Conservation (phyloP, 2,329 filamentous ascomycete genomes). For the Thielaviopsis musarum region DNA sequence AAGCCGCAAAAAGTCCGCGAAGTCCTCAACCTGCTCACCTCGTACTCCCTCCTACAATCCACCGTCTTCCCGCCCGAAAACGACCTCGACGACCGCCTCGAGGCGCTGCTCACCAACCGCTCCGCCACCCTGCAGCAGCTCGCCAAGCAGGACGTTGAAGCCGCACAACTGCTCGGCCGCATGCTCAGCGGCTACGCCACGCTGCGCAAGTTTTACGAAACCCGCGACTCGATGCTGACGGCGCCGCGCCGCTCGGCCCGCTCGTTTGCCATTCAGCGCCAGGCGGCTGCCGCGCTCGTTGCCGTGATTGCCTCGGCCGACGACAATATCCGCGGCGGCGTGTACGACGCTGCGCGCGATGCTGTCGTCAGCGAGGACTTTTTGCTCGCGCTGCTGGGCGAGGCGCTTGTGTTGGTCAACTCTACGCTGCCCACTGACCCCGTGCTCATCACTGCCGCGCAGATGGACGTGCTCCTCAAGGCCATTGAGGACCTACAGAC, state of each 20-base stretch:
- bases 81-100: slow-evolving; percentile 59
- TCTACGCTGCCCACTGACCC: slow-evolving; percentile 14
- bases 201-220: slow-evolving; percentile 73
- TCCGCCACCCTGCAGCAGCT: slow-evolving; percentile 54
- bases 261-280: slow-evolving; percentile 44
- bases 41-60: slow-evolving; percentile 74
- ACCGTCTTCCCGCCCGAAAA: slow-evolving; percentile 55
- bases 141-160: slow-evolving; percentile 59
- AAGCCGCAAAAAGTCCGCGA: slow-evolving; percentile 63
- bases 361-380: slow-evolving; percentile 82
- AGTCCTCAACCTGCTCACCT: slow-evolving; percentile 72
- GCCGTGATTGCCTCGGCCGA: slow-evolving; percentile 76
- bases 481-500: slow-evolving; percentile 68
- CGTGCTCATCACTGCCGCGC: slow-evolving; percentile 44
- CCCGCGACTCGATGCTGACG: slow-evolving; percentile 45
- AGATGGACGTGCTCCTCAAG: slow-evolving; percentile 60
- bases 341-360: slow-evolving; percentile 67
- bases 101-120: slow-evolving; percentile 52
- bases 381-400: slow-evolving; percentile 65
- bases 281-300: slow-evolving; percentile 55
- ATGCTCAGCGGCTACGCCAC: slow-evolving; percentile 88
- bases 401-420: slow-evolving; percentile 62
- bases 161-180: slow-evolving; percentile 66
- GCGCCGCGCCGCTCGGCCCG: slow-evolving; percentile 25
- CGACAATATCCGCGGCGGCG: slow-evolving; percentile 78